Evolutionary conservation across 1,139 yeast genomes (phyloP).

Genomic region (Magnusiomyces paraingens): DNA sequence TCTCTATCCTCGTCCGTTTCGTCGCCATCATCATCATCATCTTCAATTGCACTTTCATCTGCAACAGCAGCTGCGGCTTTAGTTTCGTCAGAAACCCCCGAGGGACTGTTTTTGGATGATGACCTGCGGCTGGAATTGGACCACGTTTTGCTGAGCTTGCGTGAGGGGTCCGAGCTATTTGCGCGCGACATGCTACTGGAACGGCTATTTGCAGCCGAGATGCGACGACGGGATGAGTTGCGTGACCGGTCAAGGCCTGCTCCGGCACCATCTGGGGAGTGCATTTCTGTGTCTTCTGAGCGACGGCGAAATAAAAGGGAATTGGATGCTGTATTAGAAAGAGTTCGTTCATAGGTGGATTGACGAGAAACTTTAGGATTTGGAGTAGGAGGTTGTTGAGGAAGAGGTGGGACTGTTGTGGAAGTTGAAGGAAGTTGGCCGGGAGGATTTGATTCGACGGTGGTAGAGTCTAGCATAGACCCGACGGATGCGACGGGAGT

Average conservation of each 20-base stretch:
- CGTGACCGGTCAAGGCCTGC: background rate
- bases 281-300: background rate
- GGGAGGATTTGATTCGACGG: too few species aligned
- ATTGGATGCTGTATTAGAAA: slow-evolving; percentile 11
- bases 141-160: too few species aligned
- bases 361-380: background rate
- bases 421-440: too few species aligned
- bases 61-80: too few species aligned
- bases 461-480: too few species aligned
- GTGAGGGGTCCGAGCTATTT: background rate
- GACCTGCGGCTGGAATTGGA: too few species aligned
- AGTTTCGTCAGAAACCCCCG: too few species aligned
- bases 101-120: too few species aligned
- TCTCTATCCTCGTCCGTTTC: background rate
- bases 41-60: background rate
- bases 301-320: slow-evolving; percentile 9
- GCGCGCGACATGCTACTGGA: background rate
- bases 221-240: background rate
- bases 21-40: background rate
- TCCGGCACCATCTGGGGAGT: too few species aligned
- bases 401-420: too few species aligned
- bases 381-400: background rate
- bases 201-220: slow-evolving; percentile 2
- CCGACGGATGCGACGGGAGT: too few species aligned
- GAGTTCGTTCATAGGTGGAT: slow-evolving; percentile 8